phyloP scores from a whole-genome alignment of 2,329 filamentous ascomycete species.

The Metarhizium robertsii region DNA sequence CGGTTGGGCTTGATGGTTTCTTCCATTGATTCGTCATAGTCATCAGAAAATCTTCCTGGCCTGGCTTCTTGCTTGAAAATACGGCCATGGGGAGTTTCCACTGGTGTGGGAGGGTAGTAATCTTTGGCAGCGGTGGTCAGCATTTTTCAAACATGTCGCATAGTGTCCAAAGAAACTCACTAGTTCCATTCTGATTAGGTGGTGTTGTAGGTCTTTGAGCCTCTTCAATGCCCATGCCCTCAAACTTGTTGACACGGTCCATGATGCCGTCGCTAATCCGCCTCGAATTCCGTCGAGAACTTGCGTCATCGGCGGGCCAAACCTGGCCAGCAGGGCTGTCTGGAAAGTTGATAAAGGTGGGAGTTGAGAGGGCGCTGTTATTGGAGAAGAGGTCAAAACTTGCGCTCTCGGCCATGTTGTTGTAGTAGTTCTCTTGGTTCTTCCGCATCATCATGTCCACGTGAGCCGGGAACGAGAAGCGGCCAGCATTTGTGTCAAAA shows the following conservation, averaged over 20 bases:
- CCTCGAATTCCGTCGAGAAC: conserved; percentile 30
- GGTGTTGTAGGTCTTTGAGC: conserved; percentile 51
- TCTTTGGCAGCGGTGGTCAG: conserved; percentile 26
- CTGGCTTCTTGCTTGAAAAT: conserved; percentile 31
- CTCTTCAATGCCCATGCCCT: conserved; percentile 38
- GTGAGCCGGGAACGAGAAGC: conserved; percentile 37
- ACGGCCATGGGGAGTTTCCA: conserved; percentile 49
- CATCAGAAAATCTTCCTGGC: conserved; percentile 45
- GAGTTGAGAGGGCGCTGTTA: conserved; percentile 37
- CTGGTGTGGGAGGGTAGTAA: conserved; percentile 59
- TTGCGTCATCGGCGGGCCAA: conserved; percentile 38
- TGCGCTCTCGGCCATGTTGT: conserved; percentile 31
- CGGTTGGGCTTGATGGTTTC: conserved; percentile 52
- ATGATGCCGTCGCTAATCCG: conserved; percentile 53
- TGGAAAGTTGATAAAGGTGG: conserved; percentile 39
- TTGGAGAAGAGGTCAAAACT: conserved; percentile 42
- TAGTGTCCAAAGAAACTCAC: conserved; percentile 34
- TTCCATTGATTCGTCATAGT: conserved; percentile 57
- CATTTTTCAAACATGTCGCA: background rate
- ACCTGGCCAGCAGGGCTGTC: conserved; percentile 35
- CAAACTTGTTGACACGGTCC: conserved; percentile 51
- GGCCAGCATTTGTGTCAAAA: conserved; percentile 32
- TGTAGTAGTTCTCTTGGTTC: conserved; percentile 33
- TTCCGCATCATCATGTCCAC: conserved; percentile 38
- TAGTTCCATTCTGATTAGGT: conserved; percentile 45